A percentile compares a stretch with the other conserved stretches of the same genome.
phyloP scores from a whole-genome alignment of 2,329 filamentous ascomycete genomes.

The Hypomyces rosellus region DNA sequence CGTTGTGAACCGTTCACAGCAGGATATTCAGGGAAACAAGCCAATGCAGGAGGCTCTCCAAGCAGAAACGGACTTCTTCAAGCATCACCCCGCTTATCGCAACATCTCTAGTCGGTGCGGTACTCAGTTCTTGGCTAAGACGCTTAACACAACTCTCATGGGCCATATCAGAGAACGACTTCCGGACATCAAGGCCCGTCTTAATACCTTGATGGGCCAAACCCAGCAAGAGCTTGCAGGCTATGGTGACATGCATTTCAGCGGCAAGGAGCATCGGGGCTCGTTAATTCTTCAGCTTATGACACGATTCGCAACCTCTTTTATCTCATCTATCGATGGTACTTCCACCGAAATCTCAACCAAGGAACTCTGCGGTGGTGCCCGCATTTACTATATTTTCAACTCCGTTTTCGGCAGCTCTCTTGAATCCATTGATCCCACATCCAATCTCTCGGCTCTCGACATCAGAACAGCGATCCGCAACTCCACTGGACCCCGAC shows the following conservation, averaged over 20 bases:
- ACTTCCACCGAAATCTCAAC: slow-evolving; percentile 98
- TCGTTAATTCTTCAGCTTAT: slow-evolving; percentile 94
- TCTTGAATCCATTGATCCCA: slow-evolving; percentile 92
- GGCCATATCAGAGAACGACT: slow-evolving; percentile 89
- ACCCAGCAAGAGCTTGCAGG: slow-evolving; percentile 97
- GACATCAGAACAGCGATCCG: slow-evolving; percentile 97
- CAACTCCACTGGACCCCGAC: slow-evolving; percentile 92
- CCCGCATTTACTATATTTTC: slow-evolving; percentile 97
- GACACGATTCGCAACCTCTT: slow-evolving; percentile 96
- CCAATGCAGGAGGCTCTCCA: slow-evolving; percentile 87
- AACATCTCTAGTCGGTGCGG: slow-evolving; percentile 93
- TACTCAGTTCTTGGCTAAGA: slow-evolving; percentile 90
- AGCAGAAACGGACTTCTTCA: slow-evolving; percentile 91
- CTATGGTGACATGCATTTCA: slow-evolving; percentile 97
- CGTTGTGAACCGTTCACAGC: slow-evolving; percentile 95
- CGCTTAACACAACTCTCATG: slow-evolving; percentile 93
- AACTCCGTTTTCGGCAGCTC: slow-evolving; percentile 98
- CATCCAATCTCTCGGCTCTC: slow-evolving; percentile 84
- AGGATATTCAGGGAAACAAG: slow-evolving; percentile 95
- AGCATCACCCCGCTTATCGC: slow-evolving; percentile 91
- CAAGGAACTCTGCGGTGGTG: slow-evolving; percentile 92
- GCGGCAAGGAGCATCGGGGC: slow-evolving; percentile 91
- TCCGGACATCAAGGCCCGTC: slow-evolving; percentile 93
- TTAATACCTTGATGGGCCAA: slow-evolving; percentile 99
- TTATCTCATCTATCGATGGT: slow-evolving; percentile 97